These are phyloP conservation scores for Dichotomopilus funicola DNA, from an alignment of 2,329 filamentous ascomycete species.

Conservation along the genomic window DNA sequence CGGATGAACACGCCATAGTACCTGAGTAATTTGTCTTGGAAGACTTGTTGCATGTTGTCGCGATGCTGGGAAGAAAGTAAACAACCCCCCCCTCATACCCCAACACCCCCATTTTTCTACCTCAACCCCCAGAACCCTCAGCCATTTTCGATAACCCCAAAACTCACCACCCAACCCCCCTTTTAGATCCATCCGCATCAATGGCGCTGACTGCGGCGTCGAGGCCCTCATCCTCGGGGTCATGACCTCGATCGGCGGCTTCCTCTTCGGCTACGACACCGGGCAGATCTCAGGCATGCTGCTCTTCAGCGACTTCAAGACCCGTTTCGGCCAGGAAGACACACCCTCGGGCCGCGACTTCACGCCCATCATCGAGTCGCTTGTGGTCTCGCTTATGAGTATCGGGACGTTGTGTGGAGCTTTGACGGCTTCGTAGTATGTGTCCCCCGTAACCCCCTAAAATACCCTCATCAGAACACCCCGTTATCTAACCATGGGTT, in stretches of 20 bases:
- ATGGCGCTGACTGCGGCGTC: constrained; percentile 24
- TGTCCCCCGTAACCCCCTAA: neutral
- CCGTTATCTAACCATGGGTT: neutral
- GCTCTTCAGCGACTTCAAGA: constrained; percentile 46
- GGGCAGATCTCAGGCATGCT: constrained; percentile 51
- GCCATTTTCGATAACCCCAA: neutral
- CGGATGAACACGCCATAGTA: neutral
- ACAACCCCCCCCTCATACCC: neutral
- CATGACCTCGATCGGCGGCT: constrained; percentile 43
- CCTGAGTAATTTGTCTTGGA: neutral
- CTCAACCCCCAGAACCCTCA: neutral
- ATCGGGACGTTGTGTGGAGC: constrained; percentile 22
- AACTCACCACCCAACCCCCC: neutral
- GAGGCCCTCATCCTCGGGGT: constrained; percentile 22
- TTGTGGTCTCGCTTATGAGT: constrained; percentile 45
- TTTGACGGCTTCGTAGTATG: constrained; percentile 20
- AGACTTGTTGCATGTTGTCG: neutral
- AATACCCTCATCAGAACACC: neutral
- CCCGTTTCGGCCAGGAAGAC: constrained; percentile 47
- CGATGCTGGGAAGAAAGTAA: constrained; percentile 20
- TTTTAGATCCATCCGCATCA: constrained; percentile 22
- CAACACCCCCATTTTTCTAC: neutral
- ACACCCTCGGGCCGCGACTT: constrained; percentile 34
- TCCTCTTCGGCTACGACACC: constrained; percentile 59
- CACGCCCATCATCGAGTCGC: constrained; percentile 39